Conservation (phyloP, 352 stramenopile genomes). For the Poterioochromonas sp. region DNA sequence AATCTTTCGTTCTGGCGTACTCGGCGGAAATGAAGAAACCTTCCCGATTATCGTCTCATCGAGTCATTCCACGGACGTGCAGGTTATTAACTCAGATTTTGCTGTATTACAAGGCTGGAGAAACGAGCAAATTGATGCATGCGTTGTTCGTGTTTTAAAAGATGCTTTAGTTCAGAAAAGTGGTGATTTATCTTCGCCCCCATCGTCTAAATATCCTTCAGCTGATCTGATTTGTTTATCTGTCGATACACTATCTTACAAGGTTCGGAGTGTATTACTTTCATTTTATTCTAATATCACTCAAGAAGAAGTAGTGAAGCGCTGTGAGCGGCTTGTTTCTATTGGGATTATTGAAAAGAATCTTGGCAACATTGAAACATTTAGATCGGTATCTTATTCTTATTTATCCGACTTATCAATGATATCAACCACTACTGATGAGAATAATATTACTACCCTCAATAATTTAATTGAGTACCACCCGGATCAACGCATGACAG, state of each 20-base stretch:
- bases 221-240: background rate
- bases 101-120: background rate
- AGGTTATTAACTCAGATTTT: background rate
- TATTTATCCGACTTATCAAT: conserved; percentile 11
- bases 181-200: background rate
- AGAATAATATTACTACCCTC: too few species aligned
- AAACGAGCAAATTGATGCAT: conserved; percentile 27
- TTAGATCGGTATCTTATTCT: conserved; percentile 1
- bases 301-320: background rate
- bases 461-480: too few species aligned
- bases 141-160: conserved; percentile 18
- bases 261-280: background rate
- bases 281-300: background rate
- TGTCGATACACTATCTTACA: background rate
- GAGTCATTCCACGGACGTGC: background rate
- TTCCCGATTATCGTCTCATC: background rate
- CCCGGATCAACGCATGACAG: background rate
- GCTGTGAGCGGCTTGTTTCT: conserved; percentile 18
- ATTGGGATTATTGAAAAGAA: conserved; percentile 17
- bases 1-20: background rate
- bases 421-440: too few species aligned
- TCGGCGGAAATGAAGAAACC: background rate
- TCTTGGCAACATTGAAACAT: background rate
- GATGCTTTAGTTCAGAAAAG: background rate
- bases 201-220: background rate